Base-by-base conservation (phyloP, 139 green algal genomes). In the Auxenochlorella protothecoides region DNA sequence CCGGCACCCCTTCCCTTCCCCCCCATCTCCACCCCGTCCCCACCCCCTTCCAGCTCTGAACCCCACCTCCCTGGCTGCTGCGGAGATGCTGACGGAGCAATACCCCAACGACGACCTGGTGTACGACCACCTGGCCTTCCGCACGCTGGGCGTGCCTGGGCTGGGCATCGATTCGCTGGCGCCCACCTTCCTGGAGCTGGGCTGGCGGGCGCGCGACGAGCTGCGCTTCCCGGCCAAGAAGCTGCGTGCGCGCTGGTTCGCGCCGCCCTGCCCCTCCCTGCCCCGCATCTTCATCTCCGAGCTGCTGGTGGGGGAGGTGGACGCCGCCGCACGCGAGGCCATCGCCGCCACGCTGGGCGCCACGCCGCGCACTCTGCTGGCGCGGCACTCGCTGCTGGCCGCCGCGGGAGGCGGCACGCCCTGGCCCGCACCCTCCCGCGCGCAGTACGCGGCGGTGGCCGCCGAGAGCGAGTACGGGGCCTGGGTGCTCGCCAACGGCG, bases 401-500 rank as follows among this genome's bases (percentile, higher is more conserved):
- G 27, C 27, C 27, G 27, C 27, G 27, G 27, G 27, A 44, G 27
- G 27, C 27, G 27, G 27, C 27, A 44, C 27, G 27, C 27, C 27
- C 27, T 44, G 27, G 27, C 27, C 27, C 27, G 27, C 27, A 44
- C 27, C 27, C n/a, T 61, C 4, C 13, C 67, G 53, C 15, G 65
- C 53, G 12, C 27, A 71, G 44, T 10, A 70, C 12, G 16, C 10
- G 54, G 10, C 44, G 16, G 27, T 44, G 27, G 27, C 27, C 27
- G 27, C 27, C 27, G 85, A 90, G 64, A 84, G 74, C 56, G 86
- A 91, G 74, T 92, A 90, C 63, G 86, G 86, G 2, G 86, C 86
- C 3, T 92, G 90, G 90, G 85, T 88, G 9, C 79, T 96, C 3
- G 86, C 83, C 2, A 85, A 96, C 66, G 90, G 90, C 55, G 96